Base-by-base conservation (phyloP, 169 alveolate species). In the Eimeria mitis region DNA sequence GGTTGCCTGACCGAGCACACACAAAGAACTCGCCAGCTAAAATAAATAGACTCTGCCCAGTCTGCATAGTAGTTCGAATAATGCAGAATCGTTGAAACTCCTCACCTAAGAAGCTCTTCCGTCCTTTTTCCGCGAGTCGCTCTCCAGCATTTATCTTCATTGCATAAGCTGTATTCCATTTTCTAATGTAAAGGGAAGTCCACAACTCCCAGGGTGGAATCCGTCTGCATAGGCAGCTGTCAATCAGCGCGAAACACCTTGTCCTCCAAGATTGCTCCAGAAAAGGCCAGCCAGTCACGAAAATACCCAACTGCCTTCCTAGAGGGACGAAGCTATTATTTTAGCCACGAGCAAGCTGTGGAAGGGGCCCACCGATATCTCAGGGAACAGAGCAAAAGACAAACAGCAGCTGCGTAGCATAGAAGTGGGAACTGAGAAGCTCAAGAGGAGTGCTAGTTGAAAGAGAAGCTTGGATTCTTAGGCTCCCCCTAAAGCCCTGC, bases 1-100 rank as follows among this genome's bases (percentile, higher is more conserved):
- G 92, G 92, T 40, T 85, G 92, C 92, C 92, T 85, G 92, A 61
- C 65, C 61, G n/a, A 19, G n/a, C 31, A 42, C 54, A 6, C 88
- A 28, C 63, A 7, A 25, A 5, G 63, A 42, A 19, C 81, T 37
- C 52, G 52, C 34, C n/a, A 71, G 54, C 19, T 11, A 34, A n/a
- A 31, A 6, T 21, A 19, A 71, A 68, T 68, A 2, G 8, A 37
- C 81, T 71, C 13, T 40, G 49, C n/a, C 16, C 54, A 71, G 1
- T 37, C 7, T 42, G 54, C 0, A 37, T 1, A n/a, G n/a, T 14
- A 52, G 21, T 31, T 2, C 14, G 34, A 6, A 34, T 56, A 54
- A 34, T 34, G 34, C 52, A 34, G 73, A 13, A 56, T 54, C n/a
- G 34, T 21, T n/a, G 31, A 25, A 44, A 3, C n/a, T 0, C 52